Conservation (phyloP, 2,329 filamentous ascomycete genomes). For the Aureobasidium sp. region DNA sequence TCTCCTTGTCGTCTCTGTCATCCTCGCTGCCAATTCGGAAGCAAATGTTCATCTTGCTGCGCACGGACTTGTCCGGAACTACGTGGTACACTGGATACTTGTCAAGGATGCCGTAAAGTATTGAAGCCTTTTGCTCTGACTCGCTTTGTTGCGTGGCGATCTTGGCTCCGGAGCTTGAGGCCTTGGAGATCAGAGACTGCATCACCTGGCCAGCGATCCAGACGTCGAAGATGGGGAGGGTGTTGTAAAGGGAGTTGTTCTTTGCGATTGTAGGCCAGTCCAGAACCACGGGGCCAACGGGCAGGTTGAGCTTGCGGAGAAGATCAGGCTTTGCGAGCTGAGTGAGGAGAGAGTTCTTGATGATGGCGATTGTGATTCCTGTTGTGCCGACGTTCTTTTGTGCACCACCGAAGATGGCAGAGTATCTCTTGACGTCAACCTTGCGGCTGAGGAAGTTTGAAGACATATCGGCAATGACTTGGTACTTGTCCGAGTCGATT, state of each 20-base stretch:
- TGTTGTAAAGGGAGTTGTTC: conserved; percentile 95
- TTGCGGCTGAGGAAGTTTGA: conserved; percentile 84
- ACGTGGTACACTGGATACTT: conserved; percentile 68
- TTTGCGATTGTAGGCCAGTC: conserved; percentile 80
- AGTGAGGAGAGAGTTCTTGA: conserved; percentile 71
- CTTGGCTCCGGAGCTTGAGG: conserved; percentile 47
- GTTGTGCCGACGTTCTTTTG: conserved; percentile 90
- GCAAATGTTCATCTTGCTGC: conserved; percentile 93
- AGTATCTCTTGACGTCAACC: conserved; percentile 72
- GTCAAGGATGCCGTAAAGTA: conserved; percentile 74
- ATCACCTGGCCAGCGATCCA: conserved; percentile 88
- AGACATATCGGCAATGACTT: conserved; percentile 85
- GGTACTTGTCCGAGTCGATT: conserved; percentile 53
- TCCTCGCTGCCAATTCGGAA: conserved; percentile 66
- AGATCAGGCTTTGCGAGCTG: conserved; percentile 61
- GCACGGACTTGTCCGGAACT: conserved; percentile 65
- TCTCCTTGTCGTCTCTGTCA: conserved; percentile 58
- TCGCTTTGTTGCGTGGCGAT: conserved; percentile 71
- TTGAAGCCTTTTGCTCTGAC: conserved; percentile 63
- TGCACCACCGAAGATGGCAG: conserved; percentile 79
- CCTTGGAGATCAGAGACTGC: conserved; percentile 58
- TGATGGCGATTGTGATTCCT: conserved; percentile 77
- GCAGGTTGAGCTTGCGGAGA: conserved; percentile 67
- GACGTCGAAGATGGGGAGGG: conserved; percentile 88
- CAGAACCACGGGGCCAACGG: conserved; percentile 71